Base-by-base conservation (phyloP, 2,329 filamentous ascomycete genomes). In the Xylaria digitata region DNA sequence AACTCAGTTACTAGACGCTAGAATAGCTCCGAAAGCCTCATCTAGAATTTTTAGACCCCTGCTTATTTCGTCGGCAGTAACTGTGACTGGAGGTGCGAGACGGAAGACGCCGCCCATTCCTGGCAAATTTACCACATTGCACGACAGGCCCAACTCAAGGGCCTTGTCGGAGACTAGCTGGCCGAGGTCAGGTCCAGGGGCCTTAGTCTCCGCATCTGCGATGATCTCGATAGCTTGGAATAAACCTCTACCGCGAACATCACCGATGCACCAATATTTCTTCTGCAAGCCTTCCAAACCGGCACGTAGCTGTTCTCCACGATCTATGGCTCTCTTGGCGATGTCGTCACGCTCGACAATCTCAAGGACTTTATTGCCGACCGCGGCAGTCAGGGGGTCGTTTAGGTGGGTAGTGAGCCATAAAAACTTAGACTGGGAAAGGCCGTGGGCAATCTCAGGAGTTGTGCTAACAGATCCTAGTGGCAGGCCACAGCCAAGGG, bases 381-480 rank as follows among this genome's bases (percentile, higher is more conserved):
- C 86, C 0, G 87, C 85, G 0, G 86, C 86, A 0, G 87, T 83
- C 0, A 90, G 76, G 0, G 87, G 87, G 68, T 90, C 88, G 69
- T 90, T 89, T 55, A 89, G 77, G 70, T 90, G 88, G 0, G 88
- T 90, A 0, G 87, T 90, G 69, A 87, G 84, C 72, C 86, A 89
- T 21, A 19, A 78, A 70, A 83, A 90, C 32, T 82, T 83, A 2
- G 79, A 78, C 19, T 86, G 82, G 11, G 77, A 76, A 37, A 82
- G 84, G 1, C 80, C 80, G 2, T 77, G 75, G 48, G 84, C 86
- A 52, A 90, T 87, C 37, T 82, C 79, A 4, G 81, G 79, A 49
- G 82, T 86, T 0, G 87, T 89, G 1, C 86, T 79, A 0, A 90
- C 86, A 0, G 87, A 84, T 55, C 82, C 84, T 3, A 90, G 78